Evolutionary conservation across 2,329 filamentous ascomycete genomes (phyloP).

Genomic region (Dendryphion nanum): DNA sequence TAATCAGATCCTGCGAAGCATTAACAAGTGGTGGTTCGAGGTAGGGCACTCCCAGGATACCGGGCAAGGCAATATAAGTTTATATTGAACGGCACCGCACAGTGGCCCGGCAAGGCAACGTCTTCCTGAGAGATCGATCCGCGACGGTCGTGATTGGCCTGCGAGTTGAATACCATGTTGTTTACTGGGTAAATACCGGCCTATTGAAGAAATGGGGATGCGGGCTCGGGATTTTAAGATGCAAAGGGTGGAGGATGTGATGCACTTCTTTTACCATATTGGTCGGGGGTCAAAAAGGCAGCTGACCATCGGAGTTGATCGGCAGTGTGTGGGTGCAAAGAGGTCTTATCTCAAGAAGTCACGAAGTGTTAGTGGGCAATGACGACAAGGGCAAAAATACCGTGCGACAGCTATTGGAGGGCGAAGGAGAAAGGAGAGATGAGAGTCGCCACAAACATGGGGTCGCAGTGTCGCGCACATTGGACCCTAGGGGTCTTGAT

Average conservation of each 20-base stretch:
- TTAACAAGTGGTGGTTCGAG: too few relatives aligned
- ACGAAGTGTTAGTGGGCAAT: too few relatives aligned
- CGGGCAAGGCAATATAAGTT: slow-evolving; percentile 7
- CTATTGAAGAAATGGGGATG: slow-evolving; percentile 4
- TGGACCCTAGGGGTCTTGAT: too few relatives aligned
- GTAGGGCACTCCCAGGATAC: neutral
- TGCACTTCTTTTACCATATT: slow-evolving; percentile 6
- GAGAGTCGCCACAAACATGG: too few relatives aligned
- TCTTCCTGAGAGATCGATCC: neutral
- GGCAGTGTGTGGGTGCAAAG: neutral
- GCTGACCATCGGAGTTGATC: slow-evolving; percentile 12
- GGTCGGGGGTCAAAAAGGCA: slow-evolving; percentile 2
- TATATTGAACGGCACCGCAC: slow-evolving; percentile 4
- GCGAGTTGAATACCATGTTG: slow-evolving; percentile 1
- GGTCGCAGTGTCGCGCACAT: too few relatives aligned
- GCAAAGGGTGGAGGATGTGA: slow-evolving; percentile 4
- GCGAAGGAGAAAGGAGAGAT: too few relatives aligned
- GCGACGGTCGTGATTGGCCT: slow-evolving; percentile 3
- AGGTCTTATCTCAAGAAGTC: too few relatives aligned
- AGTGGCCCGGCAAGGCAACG: slow-evolving; percentile 7
- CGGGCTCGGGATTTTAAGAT: slow-evolving; percentile 8
- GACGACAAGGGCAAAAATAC: too few relatives aligned
- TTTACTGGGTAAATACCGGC: slow-evolving; percentile 13
- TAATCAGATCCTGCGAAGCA: too few relatives aligned
- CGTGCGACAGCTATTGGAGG: too few relatives aligned